Base-by-base conservation (phyloP, 139 green algal species). In the Coccomyxa sp. region DNA sequence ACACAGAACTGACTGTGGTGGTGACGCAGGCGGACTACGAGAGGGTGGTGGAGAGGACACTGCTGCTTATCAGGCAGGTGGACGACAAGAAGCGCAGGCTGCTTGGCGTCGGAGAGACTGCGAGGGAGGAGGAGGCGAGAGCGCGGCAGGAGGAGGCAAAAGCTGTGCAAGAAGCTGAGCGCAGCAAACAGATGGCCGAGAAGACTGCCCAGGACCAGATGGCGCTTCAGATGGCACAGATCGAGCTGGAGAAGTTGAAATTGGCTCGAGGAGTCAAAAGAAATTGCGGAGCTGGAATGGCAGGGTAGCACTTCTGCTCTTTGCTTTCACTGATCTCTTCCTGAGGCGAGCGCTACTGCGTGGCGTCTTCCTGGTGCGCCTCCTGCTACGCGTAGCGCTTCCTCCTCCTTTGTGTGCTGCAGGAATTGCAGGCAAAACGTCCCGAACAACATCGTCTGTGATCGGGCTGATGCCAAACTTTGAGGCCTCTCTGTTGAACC, bases 281-380 rank as follows among this genome's bases (percentile, higher is more conserved):
- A 58, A 58, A 58, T 58, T 58, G 44, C 44, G 10, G 44, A 58
- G 44, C 44, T 58, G 44, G 44, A 58, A 58, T 58, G 44, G 44
- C 44, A 58, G 44, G 44, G 44, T 58, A 58, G 44, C 44, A 58
- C 44, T 58, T 58, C 44, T 58, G 44, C 44, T 58, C 44, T 58
- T 58, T 58, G 44, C 44, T 58, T 58, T 58, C 44, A 58, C 44
- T 58, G 44, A 58, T 58, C 44, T 58, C 44, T 58, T 58, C 44
- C 44, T 58, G 44, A 58, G 44, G 44, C 44, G 44, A 58, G 44
- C 44, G 44, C 44, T 58, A 58, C 44, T 58, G 44, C 44, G 44
- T 58, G 44, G 44, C 44, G 44, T 58, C 44, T 58, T 58, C 44
- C 44, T 58, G 44, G 44, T 58, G 44, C 44, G 44, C 44, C 44